Evolutionary conservation across 768 basidiomycete species (phyloP), one percentile per base, ranked within the genome.

Genomic region (Kwoniella europaea): DNA sequence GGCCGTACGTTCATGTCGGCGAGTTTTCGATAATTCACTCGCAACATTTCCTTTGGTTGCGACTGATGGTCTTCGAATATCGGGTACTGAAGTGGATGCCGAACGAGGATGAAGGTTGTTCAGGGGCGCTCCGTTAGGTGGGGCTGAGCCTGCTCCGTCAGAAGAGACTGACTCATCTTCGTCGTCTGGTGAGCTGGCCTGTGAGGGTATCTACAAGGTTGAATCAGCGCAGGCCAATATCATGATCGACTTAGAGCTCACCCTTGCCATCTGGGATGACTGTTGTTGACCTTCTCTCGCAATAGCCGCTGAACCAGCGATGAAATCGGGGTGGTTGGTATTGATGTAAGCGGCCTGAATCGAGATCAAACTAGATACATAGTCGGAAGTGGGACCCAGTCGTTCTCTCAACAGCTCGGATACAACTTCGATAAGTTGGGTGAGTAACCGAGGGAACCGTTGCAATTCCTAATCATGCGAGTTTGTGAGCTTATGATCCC

Each of bases 341-440:
- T 99, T 99, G 87, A 99, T 98, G 82, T 99, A 99, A 12, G 97
- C 95, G 1, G 94, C 94, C 84, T 99, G 97, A 60, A 99, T 99
- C 76, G 91, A 89, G 76, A 99, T 98, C 77, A 99, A 86, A 79
- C 92, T 94, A 75, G 93, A 92, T 0, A 95, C 91, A 83, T 98
- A 98, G n/a, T 94, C 92, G 2, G 93, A 94, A 0, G 97, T 97
- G 1, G 97, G 97, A 0, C 95, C 95, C 15, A 99, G 88, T 7
- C 97, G 90, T 84, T 99, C 97, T 60, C 94, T 89, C 46, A 99
- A 86, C 16, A 99, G 88, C 78, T 98, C 97, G 0, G 94, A 97
- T n/a, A 99, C 93, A 16, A 91, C 92, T 82, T 99, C 97, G 72
- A 99, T 91, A 20, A 98, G 86, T 80, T 96, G 94, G 0, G 95